A percentile compares a stretch with the other conserved stretches of the same genome.
These are phyloP conservation scores for Scutellaria minor DNA, from an alignment of 257 asterid genomes.

Conservation along the genomic window DNA sequence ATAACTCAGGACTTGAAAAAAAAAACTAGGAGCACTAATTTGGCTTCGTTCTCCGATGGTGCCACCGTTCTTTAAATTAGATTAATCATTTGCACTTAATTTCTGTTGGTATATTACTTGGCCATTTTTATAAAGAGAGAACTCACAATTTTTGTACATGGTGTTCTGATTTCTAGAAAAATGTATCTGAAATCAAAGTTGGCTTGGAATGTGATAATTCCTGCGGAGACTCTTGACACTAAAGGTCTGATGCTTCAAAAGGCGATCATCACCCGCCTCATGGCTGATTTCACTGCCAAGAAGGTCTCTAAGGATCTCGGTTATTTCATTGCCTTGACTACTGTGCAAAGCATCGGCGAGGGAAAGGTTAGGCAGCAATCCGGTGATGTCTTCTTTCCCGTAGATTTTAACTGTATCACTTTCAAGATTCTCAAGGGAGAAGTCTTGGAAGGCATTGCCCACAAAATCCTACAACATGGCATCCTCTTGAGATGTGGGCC, in stretches of 20 bases:
- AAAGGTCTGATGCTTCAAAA: slow-evolving; percentile 76
- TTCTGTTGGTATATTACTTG: background rate
- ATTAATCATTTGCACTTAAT: slow-evolving; percentile 4
- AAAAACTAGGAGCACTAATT: background rate
- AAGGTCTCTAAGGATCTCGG: slow-evolving; percentile 78
- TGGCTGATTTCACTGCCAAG: slow-evolving; percentile 82
- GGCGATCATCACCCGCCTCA: slow-evolving; percentile 70
- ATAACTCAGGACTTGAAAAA: background rate
- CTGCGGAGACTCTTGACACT: slow-evolving; percentile 57
- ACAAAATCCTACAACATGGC: slow-evolving; percentile 75
- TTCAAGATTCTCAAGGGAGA: slow-evolving; percentile 77
- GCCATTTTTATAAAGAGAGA: background rate
- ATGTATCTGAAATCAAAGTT: slow-evolving; percentile 55
- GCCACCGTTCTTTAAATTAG: too few species aligned
- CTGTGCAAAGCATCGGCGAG: slow-evolving; percentile 63
- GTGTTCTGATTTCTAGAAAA: background rate
- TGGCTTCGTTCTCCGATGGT: too few species aligned
- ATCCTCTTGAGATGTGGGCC: slow-evolving; percentile 81
- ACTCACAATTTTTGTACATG: background rate
- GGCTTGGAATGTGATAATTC: slow-evolving; percentile 67
- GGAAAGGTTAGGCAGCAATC: slow-evolving; percentile 74
- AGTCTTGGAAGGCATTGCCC: slow-evolving; percentile 73
- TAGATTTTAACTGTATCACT: slow-evolving; percentile 77
- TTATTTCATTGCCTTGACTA: slow-evolving; percentile 68
- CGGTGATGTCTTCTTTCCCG: slow-evolving; percentile 85